Evolutionary conservation across 2,329 filamentous ascomycete genomes (phyloP).

Genomic region (Hypocreales sp.): DNA sequence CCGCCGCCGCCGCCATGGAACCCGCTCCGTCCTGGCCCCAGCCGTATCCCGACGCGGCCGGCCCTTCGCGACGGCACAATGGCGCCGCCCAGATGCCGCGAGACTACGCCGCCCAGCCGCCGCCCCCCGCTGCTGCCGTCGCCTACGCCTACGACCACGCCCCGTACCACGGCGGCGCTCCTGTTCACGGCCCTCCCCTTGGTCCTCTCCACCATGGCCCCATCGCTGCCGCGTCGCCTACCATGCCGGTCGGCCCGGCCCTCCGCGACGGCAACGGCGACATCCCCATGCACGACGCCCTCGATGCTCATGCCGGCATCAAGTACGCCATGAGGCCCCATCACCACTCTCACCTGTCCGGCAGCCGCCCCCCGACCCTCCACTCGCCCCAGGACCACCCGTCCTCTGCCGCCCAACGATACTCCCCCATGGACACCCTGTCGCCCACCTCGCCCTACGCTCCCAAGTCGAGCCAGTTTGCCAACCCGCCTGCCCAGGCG

Average conservation of each 20-base stretch:
- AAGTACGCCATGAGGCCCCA: slow-evolving; percentile 74
- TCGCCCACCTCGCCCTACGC: slow-evolving; percentile 70
- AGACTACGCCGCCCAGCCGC: slow-evolving; percentile 27
- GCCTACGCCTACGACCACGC: slow-evolving; percentile 47
- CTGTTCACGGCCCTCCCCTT: slow-evolving; percentile 16
- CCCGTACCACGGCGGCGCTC: slow-evolving; percentile 37
- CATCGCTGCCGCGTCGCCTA: slow-evolving; percentile 38
- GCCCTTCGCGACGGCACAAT: slow-evolving; percentile 50
- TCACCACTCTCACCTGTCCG: slow-evolving; percentile 57
- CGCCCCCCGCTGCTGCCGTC: slow-evolving; percentile 11
- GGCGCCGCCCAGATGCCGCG: slow-evolving; percentile 28
- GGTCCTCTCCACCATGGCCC: slow-evolving; percentile 22
- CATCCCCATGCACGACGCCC: slow-evolving; percentile 72
- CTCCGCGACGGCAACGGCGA: slow-evolving; percentile 60
- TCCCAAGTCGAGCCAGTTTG: slow-evolving; percentile 42
- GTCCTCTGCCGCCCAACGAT: slow-evolving; percentile 74
- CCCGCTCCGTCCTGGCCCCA: slow-evolving; percentile 53
- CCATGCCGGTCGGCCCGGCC: slow-evolving; percentile 35
- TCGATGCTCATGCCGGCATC: slow-evolving; percentile 68
- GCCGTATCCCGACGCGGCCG: slow-evolving; percentile 48
- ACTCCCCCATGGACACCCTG: slow-evolving; percentile 88
- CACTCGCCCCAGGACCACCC: slow-evolving; percentile 51
- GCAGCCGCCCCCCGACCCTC: slow-evolving; percentile 39
- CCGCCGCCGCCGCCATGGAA: slow-evolving; percentile 32
- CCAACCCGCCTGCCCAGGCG: slow-evolving; percentile 38